phyloP scores from a whole-genome alignment of 371 early-diverging fungal genomes.

The Smittium culicis region DNA sequence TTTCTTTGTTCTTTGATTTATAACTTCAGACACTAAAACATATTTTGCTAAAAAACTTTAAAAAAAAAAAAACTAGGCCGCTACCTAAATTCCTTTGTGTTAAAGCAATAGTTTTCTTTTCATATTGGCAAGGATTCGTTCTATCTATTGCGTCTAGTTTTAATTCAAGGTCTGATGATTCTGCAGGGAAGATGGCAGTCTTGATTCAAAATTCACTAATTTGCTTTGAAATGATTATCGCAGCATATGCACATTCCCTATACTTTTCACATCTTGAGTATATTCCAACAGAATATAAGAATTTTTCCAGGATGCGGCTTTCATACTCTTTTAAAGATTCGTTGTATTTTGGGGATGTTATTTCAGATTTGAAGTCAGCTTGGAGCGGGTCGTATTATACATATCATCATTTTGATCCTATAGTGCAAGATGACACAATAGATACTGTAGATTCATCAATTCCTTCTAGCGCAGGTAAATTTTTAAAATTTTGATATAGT shows the following conservation, averaged over 20 bases:
- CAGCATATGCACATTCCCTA: slow-evolving; percentile 68
- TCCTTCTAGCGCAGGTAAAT: no score
- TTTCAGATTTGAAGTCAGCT: slow-evolving; percentile 65
- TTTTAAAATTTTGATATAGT: no score
- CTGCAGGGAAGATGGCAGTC: slow-evolving; percentile 60
- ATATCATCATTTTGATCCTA: slow-evolving; percentile 66
- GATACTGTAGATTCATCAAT: not conserved
- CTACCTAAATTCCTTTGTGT: slow-evolving; percentile 87
- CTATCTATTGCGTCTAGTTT: slow-evolving; percentile 64
- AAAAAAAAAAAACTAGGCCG: slow-evolving; percentile 47
- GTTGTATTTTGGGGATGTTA: slow-evolving; percentile 64
- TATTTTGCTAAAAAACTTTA: no score
- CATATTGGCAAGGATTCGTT: slow-evolving; percentile 90
- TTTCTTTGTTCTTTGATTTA: not conserved
- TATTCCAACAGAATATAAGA: slow-evolving; percentile 25
- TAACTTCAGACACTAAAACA: no score
- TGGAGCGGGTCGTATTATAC: slow-evolving; percentile 60
- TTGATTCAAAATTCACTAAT: slow-evolving; percentile 86
- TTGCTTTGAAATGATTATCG: slow-evolving; percentile 81
- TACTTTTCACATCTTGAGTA: slow-evolving; percentile 68
- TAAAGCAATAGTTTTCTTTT: slow-evolving; percentile 87
- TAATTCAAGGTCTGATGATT: slow-evolving; percentile 40
- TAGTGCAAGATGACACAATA: slow-evolving; percentile 22
- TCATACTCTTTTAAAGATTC: slow-evolving; percentile 66
- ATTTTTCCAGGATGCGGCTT: slow-evolving; percentile 57